Base-by-base conservation (phyloP, 768 basidiomycete species). In the Vararia minispora region DNA sequence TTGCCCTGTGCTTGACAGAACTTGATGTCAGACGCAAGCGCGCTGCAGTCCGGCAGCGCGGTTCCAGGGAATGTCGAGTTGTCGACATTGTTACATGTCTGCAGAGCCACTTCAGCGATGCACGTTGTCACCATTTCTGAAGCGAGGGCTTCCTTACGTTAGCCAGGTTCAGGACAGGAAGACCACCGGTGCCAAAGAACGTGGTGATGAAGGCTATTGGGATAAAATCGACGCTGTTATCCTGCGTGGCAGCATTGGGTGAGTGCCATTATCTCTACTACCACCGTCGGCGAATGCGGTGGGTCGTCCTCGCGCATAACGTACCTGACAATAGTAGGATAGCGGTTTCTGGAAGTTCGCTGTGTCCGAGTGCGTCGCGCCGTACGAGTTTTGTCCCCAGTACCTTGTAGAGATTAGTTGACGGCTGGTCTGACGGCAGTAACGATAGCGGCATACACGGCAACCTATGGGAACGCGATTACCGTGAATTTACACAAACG, bases 381-480 rank as follows among this genome's bases (percentile, higher is more conserved):
- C 79, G 42, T 79, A 79, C 2, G 80, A 80, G 47, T 82, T 76
- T 55, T 84, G 79, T 41, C 80, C 82, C 76, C 76, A 82, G 52
- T 80, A 81, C 23, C 77, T 79, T 52, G 25, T 28, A n/a, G n/a
- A n/a, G n/a, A n/a, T n/a, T n/a, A n/a, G n/a, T n/a, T n/a, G n/a
- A n/a, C n/a, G n/a, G n/a, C n/a, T n/a, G n/a, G n/a, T n/a, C n/a
- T n/a, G n/a, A n/a, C n/a, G n/a, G n/a, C n/a, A n/a, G n/a, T n/a
- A n/a, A n/a, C n/a, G n/a, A n/a, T n/a, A n/a, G n/a, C n/a, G n/a
- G n/a, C n/a, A n/a, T n/a, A n/a, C n/a, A n/a, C n/a, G n/a, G n/a
- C n/a, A n/a, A n/a, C n/a, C n/a, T n/a, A n/a, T n/a, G n/a, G n/a
- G n/a, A n/a, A n/a, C n/a, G n/a, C n/a, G n/a, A n/a, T n/a, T n/a